A percentile compares a stretch with the other conserved stretches of the same genome.
Evolutionary conservation across 2,329 filamentous ascomycete genomes (phyloP).

Genomic region (Davidsoniella virescens): DNA sequence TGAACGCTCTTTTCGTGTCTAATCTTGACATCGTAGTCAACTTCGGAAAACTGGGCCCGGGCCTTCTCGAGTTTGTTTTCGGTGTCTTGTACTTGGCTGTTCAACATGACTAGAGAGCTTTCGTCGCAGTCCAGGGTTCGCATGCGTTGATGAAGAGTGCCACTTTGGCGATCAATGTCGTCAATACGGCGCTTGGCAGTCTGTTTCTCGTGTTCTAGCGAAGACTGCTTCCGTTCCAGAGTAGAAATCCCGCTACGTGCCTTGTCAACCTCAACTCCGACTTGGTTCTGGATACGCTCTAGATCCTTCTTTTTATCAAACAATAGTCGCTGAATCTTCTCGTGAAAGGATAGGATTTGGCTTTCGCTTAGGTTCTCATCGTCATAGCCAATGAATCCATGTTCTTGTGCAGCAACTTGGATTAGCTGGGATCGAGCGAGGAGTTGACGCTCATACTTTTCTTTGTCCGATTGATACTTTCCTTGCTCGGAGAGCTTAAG

Average conservation of each 20-base stretch:
- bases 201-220: slow-evolving; percentile 56
- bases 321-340: slow-evolving; percentile 56
- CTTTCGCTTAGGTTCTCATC: slow-evolving; percentile 52
- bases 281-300: slow-evolving; percentile 57
- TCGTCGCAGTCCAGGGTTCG: slow-evolving; percentile 71
- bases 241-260: slow-evolving; percentile 58
- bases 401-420: slow-evolving; percentile 56
- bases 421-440: slow-evolving; percentile 56
- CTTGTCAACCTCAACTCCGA: slow-evolving; percentile 54
- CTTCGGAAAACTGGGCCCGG: slow-evolving; percentile 44
- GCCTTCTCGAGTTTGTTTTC: slow-evolving; percentile 44
- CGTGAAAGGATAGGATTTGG: slow-evolving; percentile 61
- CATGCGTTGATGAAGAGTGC: slow-evolving; percentile 48
- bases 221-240: slow-evolving; percentile 58
- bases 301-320: slow-evolving; percentile 66
- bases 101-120: slow-evolving; percentile 61
- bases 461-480: slow-evolving; percentile 70
- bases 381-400: slow-evolving; percentile 75
- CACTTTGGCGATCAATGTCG: slow-evolving; percentile 55
- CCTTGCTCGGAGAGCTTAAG: slow-evolving; percentile 50
- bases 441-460: slow-evolving; percentile 69
- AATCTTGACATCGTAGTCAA: slow-evolving; percentile 56
- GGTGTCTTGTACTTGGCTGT: slow-evolving; percentile 56
- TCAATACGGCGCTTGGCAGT: slow-evolving; percentile 56
- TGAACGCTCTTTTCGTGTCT: slow-evolving; percentile 49